Percentiles rank a stretch among this genome's conserved stretches.
Conservation (phyloP, 208 protist species). For the Leishmania braziliensis region DNA sequence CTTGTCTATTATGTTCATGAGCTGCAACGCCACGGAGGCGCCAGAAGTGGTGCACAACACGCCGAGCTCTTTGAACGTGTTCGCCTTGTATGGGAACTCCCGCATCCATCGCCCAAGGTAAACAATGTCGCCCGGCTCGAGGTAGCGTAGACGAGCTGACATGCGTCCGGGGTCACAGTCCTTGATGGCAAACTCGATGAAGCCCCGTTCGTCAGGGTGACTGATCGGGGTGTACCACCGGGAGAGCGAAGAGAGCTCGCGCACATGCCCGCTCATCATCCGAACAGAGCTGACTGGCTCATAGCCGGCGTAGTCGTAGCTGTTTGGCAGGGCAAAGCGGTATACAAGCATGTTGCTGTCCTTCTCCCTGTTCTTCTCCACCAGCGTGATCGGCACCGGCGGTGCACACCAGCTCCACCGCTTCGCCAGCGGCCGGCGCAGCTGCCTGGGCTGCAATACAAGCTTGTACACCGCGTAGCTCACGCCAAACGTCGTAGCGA, state of each 20-base stretch:
- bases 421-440: conserved; percentile 66
- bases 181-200: conserved; percentile 87
- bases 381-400: conserved; percentile 69
- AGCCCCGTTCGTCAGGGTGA: conserved; percentile 74
- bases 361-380: conserved; percentile 61
- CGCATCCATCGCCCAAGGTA: conserved; percentile 88
- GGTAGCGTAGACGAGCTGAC: conserved; percentile 68
- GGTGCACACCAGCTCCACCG: conserved; percentile 64
- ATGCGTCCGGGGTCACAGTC: conserved; percentile 80
- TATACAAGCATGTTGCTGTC: conserved; percentile 69
- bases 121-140: conserved; percentile 74
- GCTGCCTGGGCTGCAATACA: conserved; percentile 55
- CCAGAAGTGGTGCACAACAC: conserved; percentile 79
- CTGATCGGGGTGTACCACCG: conserved; percentile 91
- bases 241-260: conserved; percentile 50
- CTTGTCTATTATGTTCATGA: conserved; percentile 76
- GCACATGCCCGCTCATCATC: conserved; percentile 53
- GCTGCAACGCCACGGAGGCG: conserved; percentile 79
- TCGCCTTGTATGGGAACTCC: conserved; percentile 73
- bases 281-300: conserved; percentile 83
- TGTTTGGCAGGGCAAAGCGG: conserved; percentile 80
- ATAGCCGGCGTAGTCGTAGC: conserved; percentile 89
- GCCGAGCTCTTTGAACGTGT: conserved; percentile 63
- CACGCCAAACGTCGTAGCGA: conserved; percentile 17
- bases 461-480: conserved; percentile 51